Conservation (phyloP, 2,329 filamentous ascomycete genomes). For the Thermothelomyces thermophilus region DNA sequence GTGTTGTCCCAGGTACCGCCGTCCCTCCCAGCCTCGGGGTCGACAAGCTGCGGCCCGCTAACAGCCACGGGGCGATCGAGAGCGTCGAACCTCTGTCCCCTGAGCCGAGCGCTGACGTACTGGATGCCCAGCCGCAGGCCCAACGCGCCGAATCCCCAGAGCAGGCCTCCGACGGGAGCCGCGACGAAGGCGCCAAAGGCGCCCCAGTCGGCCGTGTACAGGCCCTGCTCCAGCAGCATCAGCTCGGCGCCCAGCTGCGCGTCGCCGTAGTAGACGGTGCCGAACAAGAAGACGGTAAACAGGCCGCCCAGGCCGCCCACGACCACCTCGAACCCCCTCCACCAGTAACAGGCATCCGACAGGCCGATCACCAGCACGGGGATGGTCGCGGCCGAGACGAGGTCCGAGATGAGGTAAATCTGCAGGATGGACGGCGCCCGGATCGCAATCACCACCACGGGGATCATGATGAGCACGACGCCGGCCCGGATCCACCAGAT, state of each 20-base stretch:
- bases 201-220: slow-evolving; percentile 74
- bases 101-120: slow-evolving; percentile 49
- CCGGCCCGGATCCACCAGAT: slow-evolving; percentile 64
- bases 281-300: slow-evolving; percentile 74
- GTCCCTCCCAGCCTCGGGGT: background rate
- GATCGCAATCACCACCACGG: slow-evolving; percentile 66
- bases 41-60: slow-evolving; percentile 12
- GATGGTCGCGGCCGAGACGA: slow-evolving; percentile 69
- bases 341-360: slow-evolving; percentile 59
- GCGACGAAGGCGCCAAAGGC: slow-evolving; percentile 78
- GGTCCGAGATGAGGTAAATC: slow-evolving; percentile 76
- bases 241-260: slow-evolving; percentile 57
- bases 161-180: slow-evolving; percentile 65
- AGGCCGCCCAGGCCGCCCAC: slow-evolving; percentile 72
- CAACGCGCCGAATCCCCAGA: slow-evolving; percentile 63
- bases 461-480: slow-evolving; percentile 68
- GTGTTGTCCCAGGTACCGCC: slow-evolving; percentile 1
- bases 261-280: slow-evolving; percentile 68
- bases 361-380: slow-evolving; percentile 71
- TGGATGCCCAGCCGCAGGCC: slow-evolving; percentile 52
- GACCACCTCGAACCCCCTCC: slow-evolving; percentile 75
- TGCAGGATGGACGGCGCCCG: slow-evolving; percentile 68
- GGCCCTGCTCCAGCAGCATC: slow-evolving; percentile 63
- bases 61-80: slow-evolving; percentile 49
- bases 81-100: slow-evolving; percentile 59